Conservation (phyloP, 1,284 basidiomycete genomes). For the Cutaneotrichosporon arboriforme region DNA sequence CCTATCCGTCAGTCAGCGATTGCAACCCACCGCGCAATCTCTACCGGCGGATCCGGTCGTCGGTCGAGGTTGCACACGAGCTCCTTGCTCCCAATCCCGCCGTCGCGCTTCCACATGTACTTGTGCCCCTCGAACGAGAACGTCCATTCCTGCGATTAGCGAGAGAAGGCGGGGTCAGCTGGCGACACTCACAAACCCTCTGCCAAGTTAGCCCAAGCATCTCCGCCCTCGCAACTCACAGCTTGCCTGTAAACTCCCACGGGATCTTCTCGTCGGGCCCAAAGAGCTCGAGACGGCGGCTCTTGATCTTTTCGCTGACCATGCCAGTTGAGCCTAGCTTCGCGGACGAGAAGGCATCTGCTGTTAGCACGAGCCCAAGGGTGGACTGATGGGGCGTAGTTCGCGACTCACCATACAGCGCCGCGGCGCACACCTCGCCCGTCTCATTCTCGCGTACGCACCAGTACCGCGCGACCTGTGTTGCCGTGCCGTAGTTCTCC, state of each 20-base stretch:
- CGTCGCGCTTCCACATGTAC: conserved; percentile 42
- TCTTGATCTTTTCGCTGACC: conserved; percentile 31
- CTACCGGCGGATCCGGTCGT: conserved; percentile 43
- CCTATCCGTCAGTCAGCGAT: not conserved
- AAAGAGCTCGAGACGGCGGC: conserved; percentile 40
- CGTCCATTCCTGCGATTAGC: conserved; percentile 37
- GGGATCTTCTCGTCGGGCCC: conserved; percentile 41
- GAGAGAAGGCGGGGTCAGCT: not conserved
- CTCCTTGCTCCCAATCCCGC: conserved; percentile 29
- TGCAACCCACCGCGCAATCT: conserved; percentile 19
- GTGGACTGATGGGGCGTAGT: not conserved
- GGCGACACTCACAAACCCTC: conserved; percentile 7
- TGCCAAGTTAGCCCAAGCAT: conserved; percentile 3
- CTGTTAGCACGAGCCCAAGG: not conserved
- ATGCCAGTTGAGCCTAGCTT: conserved; percentile 37
- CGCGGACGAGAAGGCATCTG: conserved; percentile 39
- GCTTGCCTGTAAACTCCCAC: conserved; percentile 39
- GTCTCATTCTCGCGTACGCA: conserved; percentile 24
- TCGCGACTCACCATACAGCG: conserved; percentile 41
- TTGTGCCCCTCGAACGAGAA: conserved; percentile 44
- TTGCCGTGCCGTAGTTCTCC: conserved; percentile 14
- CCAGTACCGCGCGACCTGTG: conserved; percentile 23
- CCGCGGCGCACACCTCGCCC: conserved; percentile 32
- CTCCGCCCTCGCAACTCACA: conserved; percentile 27
- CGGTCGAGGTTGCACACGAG: conserved; percentile 44